A percentile compares a stretch with the other conserved stretches of the same genome.
These are phyloP conservation scores for Buxus sempervirens DNA, from an alignment of 164 flowering plant species.

Conservation along the genomic window DNA sequence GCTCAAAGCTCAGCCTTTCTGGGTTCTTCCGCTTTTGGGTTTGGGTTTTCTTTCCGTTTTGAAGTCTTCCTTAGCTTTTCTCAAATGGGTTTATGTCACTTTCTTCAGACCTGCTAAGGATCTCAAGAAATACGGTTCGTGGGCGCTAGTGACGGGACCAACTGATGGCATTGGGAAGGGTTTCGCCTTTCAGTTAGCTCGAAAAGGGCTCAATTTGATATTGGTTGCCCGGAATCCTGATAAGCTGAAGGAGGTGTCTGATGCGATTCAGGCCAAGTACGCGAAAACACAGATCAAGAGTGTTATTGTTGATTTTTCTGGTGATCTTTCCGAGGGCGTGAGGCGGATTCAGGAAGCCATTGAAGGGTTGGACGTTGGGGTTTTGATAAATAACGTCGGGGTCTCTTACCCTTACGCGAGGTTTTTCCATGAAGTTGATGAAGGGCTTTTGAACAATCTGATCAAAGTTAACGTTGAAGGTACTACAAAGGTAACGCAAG, in stretches of 20 bases:
- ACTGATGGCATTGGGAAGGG: conserved; percentile 86
- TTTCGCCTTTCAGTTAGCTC: conserved; percentile 68
- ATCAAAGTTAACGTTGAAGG: conserved; percentile 47
- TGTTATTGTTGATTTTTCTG: conserved; percentile 62
- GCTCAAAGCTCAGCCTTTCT: conserved; percentile 22
- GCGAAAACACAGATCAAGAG: conserved; percentile 41
- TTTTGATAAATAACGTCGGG: conserved; percentile 72
- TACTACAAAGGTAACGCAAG: conserved; percentile 40
- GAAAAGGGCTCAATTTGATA: conserved; percentile 65
- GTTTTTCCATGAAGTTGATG: conserved; percentile 53
- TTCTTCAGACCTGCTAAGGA: conserved; percentile 71
- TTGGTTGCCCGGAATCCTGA: conserved; percentile 62
- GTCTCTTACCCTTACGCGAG: conserved; percentile 42
- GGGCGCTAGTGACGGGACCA: conserved; percentile 83
- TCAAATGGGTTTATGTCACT: conserved; percentile 55
- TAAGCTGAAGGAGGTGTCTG: conserved; percentile 48
- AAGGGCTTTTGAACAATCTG: conserved; percentile 28
- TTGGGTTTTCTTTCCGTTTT: conserved; percentile 41
- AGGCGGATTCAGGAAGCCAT: conserved; percentile 42
- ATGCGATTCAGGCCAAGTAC: conserved; percentile 33
- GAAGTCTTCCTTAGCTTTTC: conserved; percentile 23
- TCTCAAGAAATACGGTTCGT: conserved; percentile 70
- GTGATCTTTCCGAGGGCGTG: conserved; percentile 51
- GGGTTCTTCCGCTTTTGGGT: conserved; percentile 40
- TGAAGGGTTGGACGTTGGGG: conserved; percentile 64